Conservation (phyloP, 2,329 filamentous ascomycete species). For the Colletotrichum sp. region DNA sequence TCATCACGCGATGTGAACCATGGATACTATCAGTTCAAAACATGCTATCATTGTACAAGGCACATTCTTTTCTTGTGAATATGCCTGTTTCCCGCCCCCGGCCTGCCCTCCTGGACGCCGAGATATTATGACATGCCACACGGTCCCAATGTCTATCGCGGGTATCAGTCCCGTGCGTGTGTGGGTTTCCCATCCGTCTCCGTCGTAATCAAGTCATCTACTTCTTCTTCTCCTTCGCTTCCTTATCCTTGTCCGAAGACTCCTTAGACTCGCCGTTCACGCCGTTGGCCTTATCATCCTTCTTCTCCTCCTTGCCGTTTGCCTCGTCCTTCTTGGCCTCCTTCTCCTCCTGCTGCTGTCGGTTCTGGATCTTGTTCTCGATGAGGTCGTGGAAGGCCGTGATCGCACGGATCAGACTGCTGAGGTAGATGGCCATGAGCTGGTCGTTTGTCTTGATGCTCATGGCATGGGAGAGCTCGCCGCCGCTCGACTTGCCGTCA, state of each 20-base stretch:
- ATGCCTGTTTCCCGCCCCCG: conserved; percentile 5
- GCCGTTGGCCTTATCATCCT: conserved; percentile 49
- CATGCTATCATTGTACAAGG: conserved; percentile 21
- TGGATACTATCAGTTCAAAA: conserved; percentile 7
- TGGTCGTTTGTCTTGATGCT: conserved; percentile 99
- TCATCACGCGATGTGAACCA: background rate
- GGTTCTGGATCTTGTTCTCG: conserved; percentile 99
- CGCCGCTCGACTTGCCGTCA: conserved; percentile 67
- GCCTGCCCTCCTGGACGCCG: conserved; percentile 17
- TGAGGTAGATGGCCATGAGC: conserved; percentile 97
- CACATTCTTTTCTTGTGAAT: conserved; percentile 15
- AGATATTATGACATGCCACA: conserved; percentile 21
- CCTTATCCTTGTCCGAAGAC: conserved; percentile 47
- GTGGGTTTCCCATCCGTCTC: background rate
- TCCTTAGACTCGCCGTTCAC: conserved; percentile 56
- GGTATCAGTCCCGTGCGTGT: conserved; percentile 17
- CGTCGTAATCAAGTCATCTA: conserved; percentile 19
- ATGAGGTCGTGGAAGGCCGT: conserved; percentile 99
- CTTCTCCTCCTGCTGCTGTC: conserved; percentile 95
- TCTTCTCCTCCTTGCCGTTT: conserved; percentile 65
- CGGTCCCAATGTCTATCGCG: conserved; percentile 16
- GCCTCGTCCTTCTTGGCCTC: conserved; percentile 80
- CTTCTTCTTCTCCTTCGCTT: conserved; percentile 59
- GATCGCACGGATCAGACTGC: conserved; percentile 94
- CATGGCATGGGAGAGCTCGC: conserved; percentile 94